A percentile compares a stretch with the other conserved stretches of the same genome.
Conservation (phyloP, 1,284 basidiomycete genomes). For the Ustanciosporium gigantosporum region DNA sequence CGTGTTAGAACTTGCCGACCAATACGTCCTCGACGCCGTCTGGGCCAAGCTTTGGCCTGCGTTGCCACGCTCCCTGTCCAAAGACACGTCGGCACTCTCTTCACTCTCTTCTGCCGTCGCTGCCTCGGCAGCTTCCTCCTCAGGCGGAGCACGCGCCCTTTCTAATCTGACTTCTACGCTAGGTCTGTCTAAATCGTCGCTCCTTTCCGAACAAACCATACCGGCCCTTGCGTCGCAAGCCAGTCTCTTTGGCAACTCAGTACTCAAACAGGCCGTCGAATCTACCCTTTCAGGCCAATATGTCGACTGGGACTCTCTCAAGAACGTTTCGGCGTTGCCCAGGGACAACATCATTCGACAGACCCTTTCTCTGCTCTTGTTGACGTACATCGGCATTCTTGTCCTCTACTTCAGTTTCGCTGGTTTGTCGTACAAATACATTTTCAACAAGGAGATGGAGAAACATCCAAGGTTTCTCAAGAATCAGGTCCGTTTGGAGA, state of each 20-base stretch:
- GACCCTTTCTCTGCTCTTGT: conserved; percentile 71
- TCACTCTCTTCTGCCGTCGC: conserved; percentile 9
- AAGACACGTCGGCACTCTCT: conserved; percentile 18
- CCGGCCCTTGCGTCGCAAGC: conserved; percentile 1
- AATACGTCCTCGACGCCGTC: conserved; percentile 74
- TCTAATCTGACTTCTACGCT: conserved; percentile 45
- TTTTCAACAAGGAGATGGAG: conserved; percentile 97
- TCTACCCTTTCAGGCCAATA: conserved; percentile 12
- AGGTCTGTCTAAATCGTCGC: not conserved
- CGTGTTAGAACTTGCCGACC: conserved; percentile 74
- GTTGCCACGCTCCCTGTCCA: conserved; percentile 27
- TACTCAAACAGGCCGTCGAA: conserved; percentile 22
- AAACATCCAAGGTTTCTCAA: conserved; percentile 89
- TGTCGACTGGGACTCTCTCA: conserved; percentile 30
- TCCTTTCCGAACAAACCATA: not conserved
- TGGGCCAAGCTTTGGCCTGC: conserved; percentile 76
- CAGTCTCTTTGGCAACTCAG: conserved; percentile 22
- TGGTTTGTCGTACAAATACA: conserved; percentile 72
- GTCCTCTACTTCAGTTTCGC: conserved; percentile 78
- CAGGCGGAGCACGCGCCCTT: not conserved
- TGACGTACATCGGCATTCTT: conserved; percentile 76
- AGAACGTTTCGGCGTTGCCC: conserved; percentile 37
- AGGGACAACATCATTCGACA: conserved; percentile 66
- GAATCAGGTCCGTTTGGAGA: conserved; percentile 79
- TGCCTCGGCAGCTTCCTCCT: not conserved